These are phyloP conservation scores for Apophysomyces elegans DNA, from an alignment of 371 early-diverging fungal species.

Conservation along the genomic window DNA sequence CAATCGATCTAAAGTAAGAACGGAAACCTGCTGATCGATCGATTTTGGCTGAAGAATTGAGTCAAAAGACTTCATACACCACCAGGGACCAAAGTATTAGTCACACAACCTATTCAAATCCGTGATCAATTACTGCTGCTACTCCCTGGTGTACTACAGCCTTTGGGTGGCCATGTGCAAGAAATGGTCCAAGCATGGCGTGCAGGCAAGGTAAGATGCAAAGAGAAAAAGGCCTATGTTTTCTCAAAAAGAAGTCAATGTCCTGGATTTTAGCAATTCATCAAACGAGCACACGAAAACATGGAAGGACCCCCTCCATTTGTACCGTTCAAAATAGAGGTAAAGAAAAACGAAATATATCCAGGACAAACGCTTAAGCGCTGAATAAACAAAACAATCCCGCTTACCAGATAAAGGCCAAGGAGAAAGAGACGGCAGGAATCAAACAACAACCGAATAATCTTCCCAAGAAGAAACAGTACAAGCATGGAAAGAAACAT, in stretches of 20 bases:
- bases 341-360: slow-evolving; percentile 3
- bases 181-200: slow-evolving; percentile 51
- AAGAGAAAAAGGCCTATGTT: not conserved
- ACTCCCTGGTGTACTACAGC: slow-evolving; percentile 38
- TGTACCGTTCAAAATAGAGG: slow-evolving; percentile 48
- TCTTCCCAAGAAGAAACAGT: not conserved
- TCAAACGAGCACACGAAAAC: slow-evolving; percentile 25
- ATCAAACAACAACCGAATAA: too few relatives aligned
- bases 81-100: slow-evolving; percentile 48
- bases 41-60: too few relatives aligned
- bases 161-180: slow-evolving; percentile 48
- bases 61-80: slow-evolving; percentile 38
- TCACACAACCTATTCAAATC: slow-evolving; percentile 38
- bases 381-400: too few relatives aligned
- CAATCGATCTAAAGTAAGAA: slow-evolving; percentile 40
- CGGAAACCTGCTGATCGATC: too few relatives aligned
- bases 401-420: not conserved
- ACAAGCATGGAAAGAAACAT: too few relatives aligned
- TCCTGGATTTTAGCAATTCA: slow-evolving; percentile 34
- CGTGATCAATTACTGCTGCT: slow-evolving; percentile 37
- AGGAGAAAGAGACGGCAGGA: not conserved
- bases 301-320: slow-evolving; percentile 44
- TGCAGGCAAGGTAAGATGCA: slow-evolving; percentile 40
- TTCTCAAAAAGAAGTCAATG: not conserved
- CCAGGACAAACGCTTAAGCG: too few relatives aligned